Evolutionary conservation across 1,284 basidiomycete species (phyloP).

Genomic region (Kalmanozyma brasiliensis): DNA sequence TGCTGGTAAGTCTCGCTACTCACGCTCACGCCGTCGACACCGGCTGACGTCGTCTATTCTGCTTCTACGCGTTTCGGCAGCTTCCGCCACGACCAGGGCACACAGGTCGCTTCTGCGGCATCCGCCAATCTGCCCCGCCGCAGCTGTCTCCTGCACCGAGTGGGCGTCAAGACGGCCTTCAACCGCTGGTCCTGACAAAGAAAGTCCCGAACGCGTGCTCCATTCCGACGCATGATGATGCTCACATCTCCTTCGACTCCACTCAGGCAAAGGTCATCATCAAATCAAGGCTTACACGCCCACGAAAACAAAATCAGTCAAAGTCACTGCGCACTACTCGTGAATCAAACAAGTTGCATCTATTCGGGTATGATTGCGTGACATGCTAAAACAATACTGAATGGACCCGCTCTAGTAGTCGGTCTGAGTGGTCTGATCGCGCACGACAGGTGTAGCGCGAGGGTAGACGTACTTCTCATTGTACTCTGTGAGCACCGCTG

Average conservation of each 20-base stretch:
- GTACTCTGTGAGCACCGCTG: constrained; percentile 55
- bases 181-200: neutral
- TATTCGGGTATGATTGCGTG: constrained; percentile 2
- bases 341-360: no score
- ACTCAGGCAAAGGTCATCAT: neutral
- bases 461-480: constrained; percentile 58
- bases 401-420: constrained; percentile 10
- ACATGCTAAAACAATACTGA: no score
- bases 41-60: no score
- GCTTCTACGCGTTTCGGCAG: no score
- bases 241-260: no score
- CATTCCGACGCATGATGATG: no score
- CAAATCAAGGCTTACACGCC: neutral
- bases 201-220: no score
- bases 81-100: constrained; percentile 39
- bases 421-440: constrained; percentile 52
- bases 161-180: constrained; percentile 19
- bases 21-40: neutral
- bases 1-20: constrained; percentile 46
- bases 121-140: constrained; percentile 9
- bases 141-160: constrained; percentile 29
- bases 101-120: neutral
- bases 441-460: constrained; percentile 42
- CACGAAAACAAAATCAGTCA: neutral
- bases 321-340: no score